These are phyloP conservation scores for Scleroderma bovista DNA, from an alignment of 768 basidiomycete species.

Conservation along the genomic window DNA sequence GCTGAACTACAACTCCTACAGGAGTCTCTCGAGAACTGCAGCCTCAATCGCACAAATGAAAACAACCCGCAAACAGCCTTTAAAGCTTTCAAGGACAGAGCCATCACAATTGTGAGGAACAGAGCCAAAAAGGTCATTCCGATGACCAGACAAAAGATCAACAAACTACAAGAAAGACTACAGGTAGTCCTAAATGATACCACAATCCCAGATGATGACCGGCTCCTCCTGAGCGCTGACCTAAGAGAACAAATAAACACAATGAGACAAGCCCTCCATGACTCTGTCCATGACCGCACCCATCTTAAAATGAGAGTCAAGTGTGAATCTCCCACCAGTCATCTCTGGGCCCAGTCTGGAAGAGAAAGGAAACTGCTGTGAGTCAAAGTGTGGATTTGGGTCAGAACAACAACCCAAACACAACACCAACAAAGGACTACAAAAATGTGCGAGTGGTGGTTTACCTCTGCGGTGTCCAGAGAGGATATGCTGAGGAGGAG, in stretches of 20 bases:
- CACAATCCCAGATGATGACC: neutral
- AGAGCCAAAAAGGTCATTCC: neutral
- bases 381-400: too few species aligned
- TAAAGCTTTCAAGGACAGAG: neutral
- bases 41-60: neutral
- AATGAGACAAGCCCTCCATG: neutral
- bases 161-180: neutral
- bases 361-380: slow-evolving; percentile 2
- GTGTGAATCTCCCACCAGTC: slow-evolving; percentile 3
- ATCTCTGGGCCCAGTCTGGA: slow-evolving; percentile 15
- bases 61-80: neutral
- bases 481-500: too few species aligned
- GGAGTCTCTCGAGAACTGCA: neutral
- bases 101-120: neutral
- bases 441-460: too few species aligned
- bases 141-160: neutral
- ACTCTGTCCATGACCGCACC: slow-evolving; percentile 7
- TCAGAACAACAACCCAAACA: too few species aligned
- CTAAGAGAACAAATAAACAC: neutral
- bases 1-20: neutral
- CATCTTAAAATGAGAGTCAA: neutral
- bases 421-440: too few species aligned
- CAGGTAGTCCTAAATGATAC: neutral
- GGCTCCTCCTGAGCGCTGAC: neutral
- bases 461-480: too few species aligned